phyloP scores from a whole-genome alignment of 2,329 filamentous ascomycete species.

The Xylaria polymorpha region DNA sequence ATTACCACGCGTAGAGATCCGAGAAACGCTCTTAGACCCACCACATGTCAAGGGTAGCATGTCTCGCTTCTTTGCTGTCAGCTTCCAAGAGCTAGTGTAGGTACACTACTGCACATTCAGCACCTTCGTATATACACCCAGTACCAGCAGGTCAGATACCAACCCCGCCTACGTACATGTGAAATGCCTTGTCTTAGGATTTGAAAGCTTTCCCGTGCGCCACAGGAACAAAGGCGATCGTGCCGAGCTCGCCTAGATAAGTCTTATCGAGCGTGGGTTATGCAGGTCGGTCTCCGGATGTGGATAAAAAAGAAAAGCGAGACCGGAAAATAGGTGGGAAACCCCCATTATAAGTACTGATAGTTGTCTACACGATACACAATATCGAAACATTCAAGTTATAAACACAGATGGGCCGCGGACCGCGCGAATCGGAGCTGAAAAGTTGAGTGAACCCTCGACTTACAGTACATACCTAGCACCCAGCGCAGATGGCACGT shows the following conservation, averaged over 20 bases:
- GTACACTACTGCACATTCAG: background rate
- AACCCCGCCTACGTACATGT: background rate
- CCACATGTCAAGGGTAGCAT: background rate
- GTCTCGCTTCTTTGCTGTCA: background rate
- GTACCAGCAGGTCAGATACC: no score
- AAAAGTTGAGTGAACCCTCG: background rate
- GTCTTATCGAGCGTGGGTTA: background rate
- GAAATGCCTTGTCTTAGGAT: background rate
- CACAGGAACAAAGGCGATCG: background rate
- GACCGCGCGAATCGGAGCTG: background rate
- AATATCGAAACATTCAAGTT: background rate
- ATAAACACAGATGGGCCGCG: background rate
- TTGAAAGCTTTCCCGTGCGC: background rate
- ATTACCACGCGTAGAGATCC: background rate
- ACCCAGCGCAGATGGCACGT: no score
- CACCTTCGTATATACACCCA: no score
- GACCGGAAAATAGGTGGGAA: background rate
- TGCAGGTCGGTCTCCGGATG: background rate
- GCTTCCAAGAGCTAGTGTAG: background rate
- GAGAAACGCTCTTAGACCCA: background rate
- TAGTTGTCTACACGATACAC: background rate
- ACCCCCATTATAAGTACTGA: background rate
- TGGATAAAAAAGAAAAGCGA: background rate
- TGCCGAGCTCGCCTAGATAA: background rate
- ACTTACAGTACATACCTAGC: background rate